phyloP scores from a whole-genome alignment of 208 protist genomes.

The Zelonia costaricensis region DNA sequence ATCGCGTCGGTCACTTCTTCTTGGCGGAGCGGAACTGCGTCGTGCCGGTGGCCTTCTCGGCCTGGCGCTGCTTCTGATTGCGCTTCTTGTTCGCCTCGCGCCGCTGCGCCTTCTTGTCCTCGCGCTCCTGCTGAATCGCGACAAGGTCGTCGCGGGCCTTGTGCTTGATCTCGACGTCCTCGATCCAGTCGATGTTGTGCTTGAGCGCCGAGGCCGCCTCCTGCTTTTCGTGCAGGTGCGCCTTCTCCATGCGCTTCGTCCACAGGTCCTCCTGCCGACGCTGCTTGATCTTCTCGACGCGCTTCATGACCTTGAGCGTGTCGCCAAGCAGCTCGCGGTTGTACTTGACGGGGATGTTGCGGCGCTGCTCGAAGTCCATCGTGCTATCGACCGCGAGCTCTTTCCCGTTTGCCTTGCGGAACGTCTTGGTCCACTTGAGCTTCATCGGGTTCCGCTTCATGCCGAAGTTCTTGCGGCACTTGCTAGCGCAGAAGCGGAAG shows the following conservation, averaged over 20 bases:
- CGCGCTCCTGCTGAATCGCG: conserved; percentile 72
- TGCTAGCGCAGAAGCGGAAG: conserved; percentile 98
- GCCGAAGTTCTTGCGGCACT: conserved; percentile 99
- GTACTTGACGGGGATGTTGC: conserved; percentile 99
- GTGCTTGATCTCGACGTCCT: conserved; percentile 84
- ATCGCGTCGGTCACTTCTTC: too few relatives aligned
- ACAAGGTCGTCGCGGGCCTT: conserved; percentile 79
- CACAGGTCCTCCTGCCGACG: conserved; percentile 94
- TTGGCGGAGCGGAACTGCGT: conserved; percentile 59
- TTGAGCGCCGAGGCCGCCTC: conserved; percentile 86
- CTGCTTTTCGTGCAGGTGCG: conserved; percentile 72
- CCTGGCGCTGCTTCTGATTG: conserved; percentile 56
- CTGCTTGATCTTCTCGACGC: conserved; percentile 96
- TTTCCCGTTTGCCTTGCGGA: conserved; percentile 97
- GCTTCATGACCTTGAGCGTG: conserved; percentile 97
- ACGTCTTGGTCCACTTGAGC: conserved; percentile 99
- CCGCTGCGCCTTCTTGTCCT: conserved; percentile 74
- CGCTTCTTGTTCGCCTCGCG: conserved; percentile 78
- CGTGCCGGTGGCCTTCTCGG: conserved; percentile 59
- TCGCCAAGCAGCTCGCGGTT: conserved; percentile 97
- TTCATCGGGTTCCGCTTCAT: conserved; percentile 99
- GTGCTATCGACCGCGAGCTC: conserved; percentile 98
- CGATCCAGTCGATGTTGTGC: conserved; percentile 95
- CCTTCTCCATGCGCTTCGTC: conserved; percentile 87
- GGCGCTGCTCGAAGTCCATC: conserved; percentile 99